Evolutionary conservation across 2,329 filamentous ascomycete genomes (phyloP).

Genomic region (Stromatinia cepivora): DNA sequence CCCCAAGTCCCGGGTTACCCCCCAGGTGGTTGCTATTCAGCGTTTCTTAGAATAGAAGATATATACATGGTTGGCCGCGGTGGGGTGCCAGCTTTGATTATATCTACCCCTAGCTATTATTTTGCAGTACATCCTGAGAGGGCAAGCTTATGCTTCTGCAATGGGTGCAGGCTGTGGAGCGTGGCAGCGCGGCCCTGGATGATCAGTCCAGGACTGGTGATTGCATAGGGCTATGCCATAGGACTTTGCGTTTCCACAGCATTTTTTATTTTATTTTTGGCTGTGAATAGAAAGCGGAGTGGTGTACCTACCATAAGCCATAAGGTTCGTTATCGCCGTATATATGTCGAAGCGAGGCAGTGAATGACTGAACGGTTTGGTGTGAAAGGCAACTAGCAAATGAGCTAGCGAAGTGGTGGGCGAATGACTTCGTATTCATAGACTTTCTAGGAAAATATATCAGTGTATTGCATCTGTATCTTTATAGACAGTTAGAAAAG

Average conservation of each 20-base stretch:
- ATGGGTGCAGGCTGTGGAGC: no score
- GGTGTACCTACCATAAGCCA: background rate
- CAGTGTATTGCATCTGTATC: background rate
- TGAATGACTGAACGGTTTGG: background rate
- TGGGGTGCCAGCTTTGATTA: background rate
- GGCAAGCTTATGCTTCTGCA: no score
- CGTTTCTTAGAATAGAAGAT: background rate
- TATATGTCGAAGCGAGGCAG: background rate
- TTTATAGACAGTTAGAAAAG: background rate
- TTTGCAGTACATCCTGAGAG: background rate
- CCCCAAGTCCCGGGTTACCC: background rate
- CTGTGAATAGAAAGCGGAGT: background rate
- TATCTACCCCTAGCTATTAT: background rate
- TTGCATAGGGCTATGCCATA: background rate
- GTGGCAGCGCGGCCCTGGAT: no score
- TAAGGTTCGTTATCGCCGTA: background rate
- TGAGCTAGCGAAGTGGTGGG: background rate
- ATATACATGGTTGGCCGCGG: slow-evolving; percentile 1
- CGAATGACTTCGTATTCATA: background rate
- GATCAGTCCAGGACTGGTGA: background rate
- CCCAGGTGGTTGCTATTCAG: background rate
- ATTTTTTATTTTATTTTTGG: background rate
- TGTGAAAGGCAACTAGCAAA: background rate
- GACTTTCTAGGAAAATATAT: background rate
- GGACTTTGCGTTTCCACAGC: background rate